These are phyloP conservation scores for Alnus glutinosa DNA, from an alignment of 306 rosid genomes.

Conservation along the genomic window DNA sequence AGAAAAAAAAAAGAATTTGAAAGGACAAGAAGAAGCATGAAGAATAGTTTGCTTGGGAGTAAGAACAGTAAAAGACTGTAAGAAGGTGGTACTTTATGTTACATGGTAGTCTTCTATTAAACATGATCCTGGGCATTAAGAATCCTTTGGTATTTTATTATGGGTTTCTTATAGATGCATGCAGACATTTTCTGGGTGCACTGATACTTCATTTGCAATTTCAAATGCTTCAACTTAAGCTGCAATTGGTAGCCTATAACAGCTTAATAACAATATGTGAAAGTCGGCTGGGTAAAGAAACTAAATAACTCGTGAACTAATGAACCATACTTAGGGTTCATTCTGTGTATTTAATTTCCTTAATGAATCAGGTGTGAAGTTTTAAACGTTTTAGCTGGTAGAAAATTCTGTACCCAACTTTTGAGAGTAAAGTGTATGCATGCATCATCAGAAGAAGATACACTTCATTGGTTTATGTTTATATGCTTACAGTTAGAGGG, in stretches of 20 bases:
- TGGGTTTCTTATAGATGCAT: background rate
- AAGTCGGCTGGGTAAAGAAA: background rate
- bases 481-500: conserved; percentile 61
- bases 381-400: background rate
- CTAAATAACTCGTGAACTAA: background rate
- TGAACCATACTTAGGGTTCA: background rate
- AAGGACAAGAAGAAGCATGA: conserved; percentile 17
- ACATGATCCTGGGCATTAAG: background rate
- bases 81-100: conserved; percentile 20
- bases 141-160: background rate
- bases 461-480: conserved; percentile 21
- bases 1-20: background rate
- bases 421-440: conserved; percentile 10
- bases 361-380: background rate
- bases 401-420: background rate
- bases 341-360: background rate
- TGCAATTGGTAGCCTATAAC: background rate
- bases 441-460: conserved; percentile 14
- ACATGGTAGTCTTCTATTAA: background rate
- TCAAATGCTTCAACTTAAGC: conserved; percentile 13
- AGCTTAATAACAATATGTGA: conserved; percentile 16
- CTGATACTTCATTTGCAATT: conserved; percentile 1
- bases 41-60: conserved; percentile 17
- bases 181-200: background rate
- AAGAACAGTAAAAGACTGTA: background rate